Evolutionary conservation across 148 eudicot genomes (phyloP), one percentile per base, ranked within the genome.

Genomic region (Euryodendron excelsum): DNA sequence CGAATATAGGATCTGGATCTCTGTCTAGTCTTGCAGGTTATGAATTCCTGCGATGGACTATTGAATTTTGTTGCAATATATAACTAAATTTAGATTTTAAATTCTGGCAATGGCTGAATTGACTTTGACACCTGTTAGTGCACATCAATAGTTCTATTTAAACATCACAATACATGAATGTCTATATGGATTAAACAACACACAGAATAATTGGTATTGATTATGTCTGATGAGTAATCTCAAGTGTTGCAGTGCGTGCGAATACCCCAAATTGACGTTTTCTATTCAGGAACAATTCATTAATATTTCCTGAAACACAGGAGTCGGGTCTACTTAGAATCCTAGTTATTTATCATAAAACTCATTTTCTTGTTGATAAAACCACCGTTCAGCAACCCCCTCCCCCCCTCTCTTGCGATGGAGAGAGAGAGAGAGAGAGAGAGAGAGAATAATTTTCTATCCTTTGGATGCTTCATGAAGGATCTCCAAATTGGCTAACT

Each of bases 21-120:
- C 37, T 67, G 71, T 67, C 50, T 67, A 30, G 48, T 67, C 48
- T 67, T 67, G 1, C 28, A n/a, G 33, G 71, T n/a, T 67, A 37
- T 39, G 17, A 39, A 67, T n/a, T 4, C 28, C 50, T n/a, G 17
- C 30, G 23, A n/a, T 20, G 23, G 48, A 67, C 44, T 39, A 45
- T 39, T 21, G 10, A 9, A n/a, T 67, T 67, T 1, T 14, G 27
- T 25, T 39, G 71, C 71, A 67, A 30, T 39, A 15, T 39, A 39
- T 10, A 14, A 39, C 33, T 4, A 9, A 41, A 45, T 21, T 67
- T 67, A 36, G 28, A 36, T 65, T 34, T 65, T 20, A 13, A 36
- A 17, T 20, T 36, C 37, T 34, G 4, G 2, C 37, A n/a, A 66
- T 37, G 47, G 47, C 30, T 3, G 71, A 39, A 66, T 66, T 66